Percentiles rank a stretch among this genome's conserved stretches.
phyloP scores from a whole-genome alignment of 176 grass and related monocot genomes.

The Olyra latifolia region DNA sequence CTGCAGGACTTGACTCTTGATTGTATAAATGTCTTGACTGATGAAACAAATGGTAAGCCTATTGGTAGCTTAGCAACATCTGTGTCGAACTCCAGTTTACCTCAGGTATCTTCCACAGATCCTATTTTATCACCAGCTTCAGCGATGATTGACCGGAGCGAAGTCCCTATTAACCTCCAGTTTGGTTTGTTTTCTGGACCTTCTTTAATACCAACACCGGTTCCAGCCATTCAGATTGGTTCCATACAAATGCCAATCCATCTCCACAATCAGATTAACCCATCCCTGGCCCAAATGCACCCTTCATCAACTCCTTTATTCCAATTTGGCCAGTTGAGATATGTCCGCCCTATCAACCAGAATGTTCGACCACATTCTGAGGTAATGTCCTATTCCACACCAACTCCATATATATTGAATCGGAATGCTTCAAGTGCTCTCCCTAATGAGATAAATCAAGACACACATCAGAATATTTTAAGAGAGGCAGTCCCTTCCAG shows the following conservation, averaged over 20 bases:
- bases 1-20: constrained; percentile 65
- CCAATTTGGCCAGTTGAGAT: constrained; percentile 90
- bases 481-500: constrained; percentile 31
- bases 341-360: constrained; percentile 61
- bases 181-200: constrained; percentile 95
- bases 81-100: constrained; percentile 53
- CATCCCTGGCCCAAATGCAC: constrained; percentile 56
- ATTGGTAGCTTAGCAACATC: constrained; percentile 30
- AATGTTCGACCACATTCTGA: constrained; percentile 49
- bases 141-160: constrained; percentile 42
- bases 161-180: constrained; percentile 72
- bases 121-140: constrained; percentile 49
- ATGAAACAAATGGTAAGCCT: constrained; percentile 39
- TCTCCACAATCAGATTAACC: constrained; percentile 70
- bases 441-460: constrained; percentile 37
- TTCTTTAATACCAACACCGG: constrained; percentile 84
- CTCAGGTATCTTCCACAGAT: constrained; percentile 42
- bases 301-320: constrained; percentile 70
- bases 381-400: constrained; percentile 14
- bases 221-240: constrained; percentile 97
- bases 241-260: constrained; percentile 99
- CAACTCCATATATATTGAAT: constrained; percentile 50
- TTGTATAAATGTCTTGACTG: constrained; percentile 37
- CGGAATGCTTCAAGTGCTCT: constrained; percentile 53
- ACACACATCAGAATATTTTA: constrained; percentile 35